Evolutionary conservation across 371 early-diverging fungal genomes (phyloP).

Genomic region (Entomophthora muscae): DNA sequence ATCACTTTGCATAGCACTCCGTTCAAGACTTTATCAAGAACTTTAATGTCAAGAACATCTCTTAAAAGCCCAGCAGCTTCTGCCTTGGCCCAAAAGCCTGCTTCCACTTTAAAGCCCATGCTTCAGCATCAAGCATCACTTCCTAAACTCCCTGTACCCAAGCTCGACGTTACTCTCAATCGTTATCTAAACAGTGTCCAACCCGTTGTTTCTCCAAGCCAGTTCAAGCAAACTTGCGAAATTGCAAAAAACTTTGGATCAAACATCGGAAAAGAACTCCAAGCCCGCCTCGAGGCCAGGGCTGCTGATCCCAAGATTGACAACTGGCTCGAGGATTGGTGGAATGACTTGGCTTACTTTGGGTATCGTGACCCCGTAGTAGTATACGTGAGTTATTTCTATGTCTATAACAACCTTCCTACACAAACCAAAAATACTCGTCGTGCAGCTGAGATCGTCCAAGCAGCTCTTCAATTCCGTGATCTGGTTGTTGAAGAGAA

Average conservation of each 20-base stretch:
- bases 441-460: conserved; percentile 76
- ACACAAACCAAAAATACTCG: conserved; percentile 18
- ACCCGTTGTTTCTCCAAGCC: conserved; percentile 52
- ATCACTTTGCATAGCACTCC: background rate
- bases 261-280: conserved; percentile 70
- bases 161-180: conserved; percentile 55
- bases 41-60: background rate
- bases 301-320: conserved; percentile 38
- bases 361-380: conserved; percentile 91
- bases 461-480: conserved; percentile 76
- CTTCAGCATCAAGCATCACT: conserved; percentile 46
- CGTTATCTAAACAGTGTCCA: conserved; percentile 59
- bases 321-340: conserved; percentile 93
- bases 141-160: conserved; percentile 79
- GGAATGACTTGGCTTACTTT: conserved; percentile 86
- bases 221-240: conserved; percentile 45
- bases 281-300: conserved; percentile 55
- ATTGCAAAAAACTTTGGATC: conserved; percentile 61
- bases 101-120: conserved; percentile 28
- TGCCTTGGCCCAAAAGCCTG: background rate
- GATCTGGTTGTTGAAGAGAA: conserved; percentile 53
- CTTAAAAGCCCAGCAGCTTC: background rate
- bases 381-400: conserved; percentile 73
- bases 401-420: conserved; percentile 56
- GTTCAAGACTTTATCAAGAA: background rate